Evolutionary conservation across 345 rosid species (phyloP).

Genomic region (Citrus cavaleriei): DNA sequence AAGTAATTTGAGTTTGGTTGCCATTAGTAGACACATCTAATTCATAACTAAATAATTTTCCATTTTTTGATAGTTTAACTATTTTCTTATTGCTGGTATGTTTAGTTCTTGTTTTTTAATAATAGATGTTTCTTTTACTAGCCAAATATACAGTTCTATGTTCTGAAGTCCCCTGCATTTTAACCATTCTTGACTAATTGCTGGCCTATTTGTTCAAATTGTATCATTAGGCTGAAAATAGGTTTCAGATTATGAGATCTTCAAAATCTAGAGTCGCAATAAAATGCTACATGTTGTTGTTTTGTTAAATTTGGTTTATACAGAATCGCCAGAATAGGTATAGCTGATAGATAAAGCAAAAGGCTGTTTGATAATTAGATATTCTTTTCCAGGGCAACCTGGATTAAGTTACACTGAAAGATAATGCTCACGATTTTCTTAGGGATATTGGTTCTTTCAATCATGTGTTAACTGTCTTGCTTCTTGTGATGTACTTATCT

Average conservation of each 20-base stretch:
- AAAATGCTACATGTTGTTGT: not conserved
- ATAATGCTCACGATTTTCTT: not conserved
- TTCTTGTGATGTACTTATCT: conserved; percentile 29
- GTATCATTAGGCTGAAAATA: not conserved
- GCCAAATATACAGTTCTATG: not conserved
- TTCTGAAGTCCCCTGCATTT: not conserved
- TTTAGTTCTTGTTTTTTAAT: conserved; percentile 6
- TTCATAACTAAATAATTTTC: not conserved
- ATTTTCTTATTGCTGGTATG: not conserved
- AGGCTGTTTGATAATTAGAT: not conserved
- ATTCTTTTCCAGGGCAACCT: not conserved
- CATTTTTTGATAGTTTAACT: not conserved
- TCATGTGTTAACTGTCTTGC: not conserved
- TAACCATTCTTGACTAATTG: not conserved
- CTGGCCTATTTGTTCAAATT: not conserved
- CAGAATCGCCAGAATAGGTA: not conserved
- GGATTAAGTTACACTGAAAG: not conserved
- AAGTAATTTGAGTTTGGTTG: not conserved
- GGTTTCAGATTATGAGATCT: not conserved
- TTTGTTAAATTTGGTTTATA: not conserved
- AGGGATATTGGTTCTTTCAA: not conserved
- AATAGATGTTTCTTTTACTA: not conserved
- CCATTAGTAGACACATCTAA: not conserved
- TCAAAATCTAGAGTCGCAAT: not conserved
- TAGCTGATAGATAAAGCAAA: not conserved